These are phyloP conservation scores for Candida yuanshanica DNA, from an alignment of 805 yeast genomes.

Conservation along the genomic window DNA sequence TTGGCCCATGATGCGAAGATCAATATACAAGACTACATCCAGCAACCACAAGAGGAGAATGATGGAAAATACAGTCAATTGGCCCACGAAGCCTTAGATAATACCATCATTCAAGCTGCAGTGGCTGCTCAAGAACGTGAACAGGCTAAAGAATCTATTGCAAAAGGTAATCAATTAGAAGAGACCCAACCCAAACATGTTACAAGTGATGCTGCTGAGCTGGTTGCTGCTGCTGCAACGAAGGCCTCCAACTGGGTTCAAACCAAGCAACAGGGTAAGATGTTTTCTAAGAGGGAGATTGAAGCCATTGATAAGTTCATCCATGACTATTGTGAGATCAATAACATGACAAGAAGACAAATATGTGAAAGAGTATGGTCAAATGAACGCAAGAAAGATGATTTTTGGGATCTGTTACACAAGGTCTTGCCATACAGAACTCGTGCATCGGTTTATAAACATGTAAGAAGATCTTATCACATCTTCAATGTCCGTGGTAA, in stretches of 20 bases:
- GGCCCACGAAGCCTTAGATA: conserved; percentile 11
- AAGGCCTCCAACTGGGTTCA: conserved; percentile 33
- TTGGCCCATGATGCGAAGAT: conserved; percentile 42
- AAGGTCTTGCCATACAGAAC: conserved; percentile 79
- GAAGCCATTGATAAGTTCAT: conserved; percentile 70
- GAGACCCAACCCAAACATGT: neutral
- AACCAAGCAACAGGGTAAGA: conserved; percentile 19
- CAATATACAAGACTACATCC: conserved; percentile 26
- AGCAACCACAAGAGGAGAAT: conserved; percentile 19
- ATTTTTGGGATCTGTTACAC: conserved; percentile 81
- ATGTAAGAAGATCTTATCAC: conserved; percentile 85
- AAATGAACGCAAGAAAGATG: conserved; percentile 76
- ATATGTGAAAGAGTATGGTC: conserved; percentile 87
- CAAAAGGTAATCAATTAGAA: neutral
- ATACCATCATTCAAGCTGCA: conserved; percentile 23
- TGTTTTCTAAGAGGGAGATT: conserved; percentile 61
- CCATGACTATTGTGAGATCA: conserved; percentile 57
- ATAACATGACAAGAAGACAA: conserved; percentile 57
- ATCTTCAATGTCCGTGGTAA: conserved; percentile 82
- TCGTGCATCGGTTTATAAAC: conserved; percentile 87
- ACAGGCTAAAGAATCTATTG: neutral
- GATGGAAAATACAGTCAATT: conserved; percentile 5
- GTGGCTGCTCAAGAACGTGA: conserved; percentile 13
- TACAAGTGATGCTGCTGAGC: conserved; percentile 23
- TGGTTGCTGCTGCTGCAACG: conserved; percentile 38